Conservation (phyloP, 371 early-diverging fungal species). For the Paramicrosporidium saccamoebae region DNA sequence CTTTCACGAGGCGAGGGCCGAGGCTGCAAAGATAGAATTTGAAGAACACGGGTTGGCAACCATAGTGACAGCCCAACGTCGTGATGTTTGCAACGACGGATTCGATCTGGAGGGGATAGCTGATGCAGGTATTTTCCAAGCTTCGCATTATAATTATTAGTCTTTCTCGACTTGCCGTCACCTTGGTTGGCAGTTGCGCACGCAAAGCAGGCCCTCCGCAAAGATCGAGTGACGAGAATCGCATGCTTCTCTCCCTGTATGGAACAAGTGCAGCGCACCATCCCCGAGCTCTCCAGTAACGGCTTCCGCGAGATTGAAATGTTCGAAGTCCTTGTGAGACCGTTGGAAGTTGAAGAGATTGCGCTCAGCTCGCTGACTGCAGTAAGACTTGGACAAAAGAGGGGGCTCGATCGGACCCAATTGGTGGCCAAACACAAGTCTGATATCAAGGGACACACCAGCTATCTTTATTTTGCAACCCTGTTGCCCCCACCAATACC, state of each 20-base stretch:
- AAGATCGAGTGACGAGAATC: conserved; percentile 33
- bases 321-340: too few relatives aligned
- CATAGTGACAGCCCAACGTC: conserved; percentile 21
- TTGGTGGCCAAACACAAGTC: too few relatives aligned
- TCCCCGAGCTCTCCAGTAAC: too few relatives aligned
- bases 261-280: conserved; percentile 62
- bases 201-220: conserved; percentile 45
- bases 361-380: too few relatives aligned
- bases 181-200: conserved; percentile 71
- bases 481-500: too few relatives aligned
- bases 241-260: conserved; percentile 83
- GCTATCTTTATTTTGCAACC: too few relatives aligned
- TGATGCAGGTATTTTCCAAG: conserved; percentile 17
- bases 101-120: conserved; percentile 32
- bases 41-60: conserved; percentile 26
- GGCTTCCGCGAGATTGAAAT: too few relatives aligned
- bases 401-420: too few relatives aligned
- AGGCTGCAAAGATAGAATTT: conserved; percentile 34
- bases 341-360: too few relatives aligned
- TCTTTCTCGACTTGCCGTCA: conserved; percentile 78
- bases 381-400: too few relatives aligned
- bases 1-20: conserved; percentile 46
- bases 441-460: too few relatives aligned
- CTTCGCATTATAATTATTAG: conserved; percentile 7
- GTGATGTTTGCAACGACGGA: conserved; percentile 70